Base-by-base conservation (phyloP, 495 filamentous ascomycete species). In the Talaromyces adpressus region DNA sequence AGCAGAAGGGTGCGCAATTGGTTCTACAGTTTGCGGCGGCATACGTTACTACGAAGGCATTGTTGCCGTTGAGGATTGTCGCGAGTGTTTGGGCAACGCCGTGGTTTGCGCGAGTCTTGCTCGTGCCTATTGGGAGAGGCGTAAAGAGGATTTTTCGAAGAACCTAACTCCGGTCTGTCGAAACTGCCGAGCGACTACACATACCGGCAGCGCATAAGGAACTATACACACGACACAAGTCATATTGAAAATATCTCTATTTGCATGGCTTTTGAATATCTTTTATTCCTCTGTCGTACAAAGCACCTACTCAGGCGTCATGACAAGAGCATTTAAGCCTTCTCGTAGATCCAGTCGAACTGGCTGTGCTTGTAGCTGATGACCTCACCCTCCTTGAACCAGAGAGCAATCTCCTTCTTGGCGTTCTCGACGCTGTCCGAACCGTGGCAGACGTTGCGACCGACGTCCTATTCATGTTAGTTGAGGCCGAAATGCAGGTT, bases 401-500 rank as follows among this genome's bases (percentile, higher is more conserved):
- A 98, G 72, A 97, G 88, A 69, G 85, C 89, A 75, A 98, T 98
- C 85, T 98, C 94, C 90, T 97, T 97, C 89, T 98, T 87, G 79
- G 94, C 94, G 82, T 82, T 94, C 86, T 98, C 94, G 79, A 98
- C 93, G 79, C 83, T 86, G 87, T 98, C 94, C 79, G 92, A 96
- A 75, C 94, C 94, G 86, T 98, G 94, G 88, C 94, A 97, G 80
- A 98, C 91, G 85, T 98, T 98, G 75, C 94, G 92, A 81, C 94
- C 94, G 72, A 94, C 90, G 72, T 93, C 91, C 85, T 88, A 65
- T 6, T 12, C n/a, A 20, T 63, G 56, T 65, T 3, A 70, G 62
- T 34, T 52, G 36, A 9, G 18, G 29, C 29, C 29, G 29, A 30
- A 30, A 7, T 0, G 27, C 0, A 30, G 8, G 14, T n/a, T 2